Evolutionary conservation across 768 basidiomycete genomes (phyloP).

Genomic region (Auricularia heimuer): DNA sequence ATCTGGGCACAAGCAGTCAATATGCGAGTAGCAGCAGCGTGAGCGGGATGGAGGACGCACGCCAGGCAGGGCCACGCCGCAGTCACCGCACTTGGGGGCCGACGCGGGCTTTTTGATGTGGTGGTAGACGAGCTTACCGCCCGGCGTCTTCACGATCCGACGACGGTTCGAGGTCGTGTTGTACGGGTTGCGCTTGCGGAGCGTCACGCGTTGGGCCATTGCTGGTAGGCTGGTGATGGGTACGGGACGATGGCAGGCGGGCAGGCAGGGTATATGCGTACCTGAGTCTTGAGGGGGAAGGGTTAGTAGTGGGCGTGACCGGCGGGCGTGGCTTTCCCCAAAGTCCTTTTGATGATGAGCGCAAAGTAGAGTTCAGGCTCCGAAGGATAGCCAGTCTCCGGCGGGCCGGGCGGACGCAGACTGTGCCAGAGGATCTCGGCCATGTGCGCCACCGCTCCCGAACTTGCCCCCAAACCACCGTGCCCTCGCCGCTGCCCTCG

Average conservation of each 20-base stretch:
- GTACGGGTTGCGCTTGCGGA: conserved; percentile 96
- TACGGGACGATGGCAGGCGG: too few relatives aligned
- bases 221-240: neutral
- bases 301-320: too few relatives aligned
- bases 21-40: neutral
- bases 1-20: conserved; percentile 38
- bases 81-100: conserved; percentile 97
- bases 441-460: neutral
- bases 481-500: neutral
- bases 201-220: conserved; percentile 99
- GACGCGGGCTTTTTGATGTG: conserved; percentile 91
- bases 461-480: neutral
- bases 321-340: too few relatives aligned
- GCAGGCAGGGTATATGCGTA: too few relatives aligned
- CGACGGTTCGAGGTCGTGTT: conserved; percentile 96
- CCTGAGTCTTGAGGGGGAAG: too few relatives aligned
- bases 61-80: conserved; percentile 86
- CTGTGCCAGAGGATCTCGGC: conserved; percentile 7
- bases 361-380: too few relatives aligned
- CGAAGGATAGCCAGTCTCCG: too few relatives aligned
- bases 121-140: conserved; percentile 96
- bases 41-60: conserved; percentile 42
- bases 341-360: too few relatives aligned
- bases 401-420: too few relatives aligned
- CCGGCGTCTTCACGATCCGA: conserved; percentile 94